These are phyloP conservation scores for Phytophthora hibernalis DNA, from an alignment of 352 stramenopile species.

Conservation along the genomic window DNA sequence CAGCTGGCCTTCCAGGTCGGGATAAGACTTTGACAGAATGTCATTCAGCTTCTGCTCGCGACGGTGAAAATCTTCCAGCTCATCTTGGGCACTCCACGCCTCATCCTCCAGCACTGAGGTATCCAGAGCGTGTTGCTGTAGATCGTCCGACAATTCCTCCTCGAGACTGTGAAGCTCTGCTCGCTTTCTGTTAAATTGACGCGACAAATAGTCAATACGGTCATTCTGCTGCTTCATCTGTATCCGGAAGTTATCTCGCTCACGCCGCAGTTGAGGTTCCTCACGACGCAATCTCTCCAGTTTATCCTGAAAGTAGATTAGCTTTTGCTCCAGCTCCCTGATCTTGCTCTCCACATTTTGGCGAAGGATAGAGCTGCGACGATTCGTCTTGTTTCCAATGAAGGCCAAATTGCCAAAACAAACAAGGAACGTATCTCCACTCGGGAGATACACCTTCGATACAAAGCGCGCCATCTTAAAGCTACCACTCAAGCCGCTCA, in stretches of 20 bases:
- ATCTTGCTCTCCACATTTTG: constrained; percentile 75
- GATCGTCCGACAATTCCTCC: constrained; percentile 70
- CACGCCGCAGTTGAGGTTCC: constrained; percentile 50
- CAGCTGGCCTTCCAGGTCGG: constrained; percentile 66
- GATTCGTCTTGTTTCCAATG: constrained; percentile 76
- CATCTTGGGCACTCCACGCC: constrained; percentile 50
- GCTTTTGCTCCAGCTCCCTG: constrained; percentile 57
- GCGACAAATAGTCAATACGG: constrained; percentile 64
- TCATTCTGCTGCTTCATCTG: constrained; percentile 59
- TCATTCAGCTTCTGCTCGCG: constrained; percentile 63
- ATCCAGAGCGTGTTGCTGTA: constrained; percentile 72
- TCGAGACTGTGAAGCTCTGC: constrained; percentile 69
- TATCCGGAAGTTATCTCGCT: constrained; percentile 51
- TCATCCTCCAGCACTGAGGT: constrained; percentile 82
- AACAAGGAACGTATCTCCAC: constrained; percentile 81
- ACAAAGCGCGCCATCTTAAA: constrained; percentile 74
- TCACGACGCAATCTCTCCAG: constrained; percentile 61
- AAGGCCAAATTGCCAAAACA: constrained; percentile 80
- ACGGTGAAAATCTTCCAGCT: constrained; percentile 49
- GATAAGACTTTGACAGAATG: constrained; percentile 67
- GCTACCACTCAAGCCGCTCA: constrained; percentile 63
- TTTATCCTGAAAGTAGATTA: constrained; percentile 58
- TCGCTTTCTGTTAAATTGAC: constrained; percentile 58
- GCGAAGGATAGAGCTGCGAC: constrained; percentile 74
- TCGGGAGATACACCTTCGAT: constrained; percentile 73